Conservation (phyloP, 805 yeast species). For the Barnettozyma siamensis region DNA sequence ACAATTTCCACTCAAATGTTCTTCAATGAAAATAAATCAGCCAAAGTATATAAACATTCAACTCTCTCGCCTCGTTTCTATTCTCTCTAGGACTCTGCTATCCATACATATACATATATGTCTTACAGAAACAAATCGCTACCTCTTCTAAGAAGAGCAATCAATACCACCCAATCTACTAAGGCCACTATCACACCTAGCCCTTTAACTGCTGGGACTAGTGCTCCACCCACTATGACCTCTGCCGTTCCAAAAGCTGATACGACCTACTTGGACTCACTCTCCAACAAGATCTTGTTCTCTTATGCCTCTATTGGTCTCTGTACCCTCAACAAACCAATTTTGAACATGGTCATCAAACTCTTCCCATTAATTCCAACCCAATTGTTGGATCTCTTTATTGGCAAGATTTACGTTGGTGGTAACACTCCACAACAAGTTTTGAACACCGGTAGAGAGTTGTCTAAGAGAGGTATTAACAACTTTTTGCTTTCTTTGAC, state of each 20-base stretch:
- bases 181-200: slow-evolving; percentile 5
- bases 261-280: slow-evolving; percentile 41
- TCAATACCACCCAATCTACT: slow-evolving; percentile 15
- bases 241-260: slow-evolving; percentile 11
- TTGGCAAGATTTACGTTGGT: slow-evolving; percentile 84
- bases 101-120: neutral
- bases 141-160: slow-evolving; percentile 10
- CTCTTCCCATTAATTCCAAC: slow-evolving; percentile 73
- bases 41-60: neutral
- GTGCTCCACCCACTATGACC: neutral
- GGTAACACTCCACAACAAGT: slow-evolving; percentile 77
- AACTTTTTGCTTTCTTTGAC: slow-evolving; percentile 96
- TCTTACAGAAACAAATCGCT: slow-evolving; percentile 2
- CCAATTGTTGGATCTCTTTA: slow-evolving; percentile 59
- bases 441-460: slow-evolving; percentile 57
- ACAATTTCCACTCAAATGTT: neutral
- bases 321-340: slow-evolving; percentile 59
- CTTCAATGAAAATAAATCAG: too few relatives aligned
- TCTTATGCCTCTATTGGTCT: slow-evolving; percentile 65
- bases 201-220: neutral
- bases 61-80: neutral
- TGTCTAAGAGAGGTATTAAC: slow-evolving; percentile 70
- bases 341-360: slow-evolving; percentile 55
- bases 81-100: neutral
- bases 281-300: slow-evolving; percentile 49